Conservation (phyloP, 345 rosid species). For the Hirschfeldia incana region DNA sequence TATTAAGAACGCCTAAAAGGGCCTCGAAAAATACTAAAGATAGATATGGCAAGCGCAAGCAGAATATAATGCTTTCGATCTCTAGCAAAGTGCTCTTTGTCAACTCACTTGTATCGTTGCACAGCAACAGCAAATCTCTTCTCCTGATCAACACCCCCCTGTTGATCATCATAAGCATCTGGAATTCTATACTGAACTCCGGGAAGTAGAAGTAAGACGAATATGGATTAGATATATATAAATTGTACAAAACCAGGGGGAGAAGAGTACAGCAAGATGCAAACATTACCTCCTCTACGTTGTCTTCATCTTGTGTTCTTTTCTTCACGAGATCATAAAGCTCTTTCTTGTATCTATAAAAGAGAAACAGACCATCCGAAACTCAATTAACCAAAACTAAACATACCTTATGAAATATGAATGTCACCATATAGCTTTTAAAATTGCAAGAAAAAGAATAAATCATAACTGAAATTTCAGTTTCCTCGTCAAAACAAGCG, state of each 20-base stretch:
- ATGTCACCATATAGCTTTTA: neutral
- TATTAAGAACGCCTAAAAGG: slow-evolving; percentile 9
- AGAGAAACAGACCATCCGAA: slow-evolving; percentile 17
- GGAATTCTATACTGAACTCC: slow-evolving; percentile 84
- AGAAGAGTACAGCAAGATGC: slow-evolving; percentile 24
- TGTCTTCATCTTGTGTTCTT: slow-evolving; percentile 67
- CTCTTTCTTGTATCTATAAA: slow-evolving; percentile 74
- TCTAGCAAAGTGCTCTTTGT: slow-evolving; percentile 19
- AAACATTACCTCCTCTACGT: slow-evolving; percentile 61
- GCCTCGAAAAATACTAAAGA: neutral
- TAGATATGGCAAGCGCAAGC: slow-evolving; percentile 8
- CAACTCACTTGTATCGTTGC: slow-evolving; percentile 80
- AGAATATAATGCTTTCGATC: slow-evolving; percentile 9
- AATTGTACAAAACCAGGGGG: neutral
- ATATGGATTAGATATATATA: slow-evolving; percentile 19
- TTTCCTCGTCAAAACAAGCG: neutral
- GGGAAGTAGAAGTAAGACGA: slow-evolving; percentile 16
- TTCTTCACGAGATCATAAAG: slow-evolving; percentile 85
- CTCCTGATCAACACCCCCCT: slow-evolving; percentile 82
- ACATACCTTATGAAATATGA: slow-evolving; percentile 4
- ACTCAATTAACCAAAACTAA: slow-evolving; percentile 11
- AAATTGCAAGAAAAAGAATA: neutral
- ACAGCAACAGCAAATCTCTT: slow-evolving; percentile 91
- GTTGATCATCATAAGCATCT: slow-evolving; percentile 96
- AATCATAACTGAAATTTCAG: neutral